Conservation (phyloP, 23 red algal genomes). For the Gracilaria vermiculophylla region DNA sequence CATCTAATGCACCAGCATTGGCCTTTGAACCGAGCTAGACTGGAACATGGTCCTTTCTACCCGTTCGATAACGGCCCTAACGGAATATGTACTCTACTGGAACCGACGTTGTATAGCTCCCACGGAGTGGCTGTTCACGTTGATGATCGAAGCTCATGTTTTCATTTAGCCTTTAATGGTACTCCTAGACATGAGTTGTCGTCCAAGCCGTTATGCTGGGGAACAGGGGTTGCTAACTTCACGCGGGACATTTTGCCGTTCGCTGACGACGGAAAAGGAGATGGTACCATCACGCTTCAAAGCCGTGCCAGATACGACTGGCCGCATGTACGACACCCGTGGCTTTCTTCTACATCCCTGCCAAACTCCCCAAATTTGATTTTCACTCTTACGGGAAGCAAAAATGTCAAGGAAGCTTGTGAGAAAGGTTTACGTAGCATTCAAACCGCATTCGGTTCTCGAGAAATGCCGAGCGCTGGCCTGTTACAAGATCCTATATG, state of each 20-base stretch:
- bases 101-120: constrained; percentile 65
- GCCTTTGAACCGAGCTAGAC: constrained; percentile 58
- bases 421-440: constrained; percentile 8
- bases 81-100: constrained; percentile 80
- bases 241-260: constrained; percentile 67
- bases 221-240: constrained; percentile 83
- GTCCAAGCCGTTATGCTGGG: constrained; percentile 60
- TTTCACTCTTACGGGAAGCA: constrained; percentile 12
- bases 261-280: constrained; percentile 25
- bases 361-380: constrained; percentile 21
- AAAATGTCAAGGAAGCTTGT: background rate
- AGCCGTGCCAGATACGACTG: constrained; percentile 76
- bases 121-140: constrained; percentile 62
- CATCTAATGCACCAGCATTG: constrained; percentile 91
- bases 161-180: constrained; percentile 88
- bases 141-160: constrained; percentile 60
- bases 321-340: constrained; percentile 71
- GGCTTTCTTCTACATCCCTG: constrained; percentile 16
- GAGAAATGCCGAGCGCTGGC: background rate
- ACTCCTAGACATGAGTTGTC: constrained; percentile 1
- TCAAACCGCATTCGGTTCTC: background rate
- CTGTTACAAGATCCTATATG: constrained; percentile 80
- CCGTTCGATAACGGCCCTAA: constrained; percentile 94
- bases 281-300: constrained; percentile 70
- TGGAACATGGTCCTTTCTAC: constrained; percentile 85